Base-by-base conservation (phyloP, 768 basidiomycete species). In the Collybia nuda region DNA sequence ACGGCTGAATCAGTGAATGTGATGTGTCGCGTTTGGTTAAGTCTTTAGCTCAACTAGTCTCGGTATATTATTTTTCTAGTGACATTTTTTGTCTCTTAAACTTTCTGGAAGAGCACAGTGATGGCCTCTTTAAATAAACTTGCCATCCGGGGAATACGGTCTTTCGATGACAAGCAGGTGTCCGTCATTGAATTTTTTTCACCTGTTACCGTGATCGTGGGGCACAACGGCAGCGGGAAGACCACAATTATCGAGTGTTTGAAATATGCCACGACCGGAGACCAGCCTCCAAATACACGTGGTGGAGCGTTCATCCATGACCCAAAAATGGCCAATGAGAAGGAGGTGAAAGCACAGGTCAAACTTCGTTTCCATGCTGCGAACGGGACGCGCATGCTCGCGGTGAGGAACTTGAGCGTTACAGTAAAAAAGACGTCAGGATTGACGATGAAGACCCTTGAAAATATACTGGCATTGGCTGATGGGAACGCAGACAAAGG, bases 231-330 rank as follows among this genome's bases (percentile, higher is more conserved):
- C 15, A 94, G 91, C 59, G 97, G 97, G 39, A 99, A 99, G 73
- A 99, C 97, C 2, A 99, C 96, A 0, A 90, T 98, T 64, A 98
- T 99, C 68, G 97, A 99, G 77, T 98, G 96, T 71, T 81, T 99
- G 67, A 98, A 98, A 75, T 99, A 99, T 65, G 93, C 93, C 9
- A 97, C 97, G 0, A 99, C 97, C 0, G 97, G 97, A 23, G 96
- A 98, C 67, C 89, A 98, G 59, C 97, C 97, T 0, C 92, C 97
- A 1, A 96, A 96, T 63, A 93, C 95, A 19, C 93, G 94, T 53
- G 96, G 96, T 26, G 97, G 96, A n/a, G 97, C 97, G 0, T 99
- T 98, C 69, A 73, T 99, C 3, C 97, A 99, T 67, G 97, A 99
- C 69, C 97, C 97, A 1, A 97, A 97, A 77, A 96, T 99, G 85